These are phyloP conservation scores for Croton laevigatus DNA, from an alignment of 441 rosid genomes.

Conservation along the genomic window DNA sequence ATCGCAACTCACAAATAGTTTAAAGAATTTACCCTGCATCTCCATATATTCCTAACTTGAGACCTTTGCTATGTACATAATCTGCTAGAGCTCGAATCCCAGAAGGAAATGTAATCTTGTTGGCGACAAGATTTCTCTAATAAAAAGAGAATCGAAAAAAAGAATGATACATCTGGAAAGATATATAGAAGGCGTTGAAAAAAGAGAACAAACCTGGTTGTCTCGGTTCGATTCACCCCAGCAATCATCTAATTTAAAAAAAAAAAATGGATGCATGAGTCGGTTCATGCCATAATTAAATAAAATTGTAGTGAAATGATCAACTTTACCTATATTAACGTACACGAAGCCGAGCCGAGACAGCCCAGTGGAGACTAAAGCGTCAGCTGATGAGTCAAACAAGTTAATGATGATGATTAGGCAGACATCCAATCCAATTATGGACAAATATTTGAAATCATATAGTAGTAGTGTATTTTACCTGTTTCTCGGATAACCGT, in stretches of 20 bases:
- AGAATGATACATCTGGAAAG: background rate
- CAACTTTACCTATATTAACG: constrained; percentile 39
- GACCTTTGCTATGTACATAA: constrained; percentile 45
- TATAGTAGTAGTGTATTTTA: background rate
- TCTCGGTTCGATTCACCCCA: constrained; percentile 43
- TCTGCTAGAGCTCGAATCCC: constrained; percentile 44
- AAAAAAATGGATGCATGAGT: background rate
- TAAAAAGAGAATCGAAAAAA: background rate
- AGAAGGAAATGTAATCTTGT: constrained; percentile 34
- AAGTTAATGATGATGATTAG: too few species aligned
- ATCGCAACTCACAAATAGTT: too few species aligned
- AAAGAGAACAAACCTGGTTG: constrained; percentile 18
- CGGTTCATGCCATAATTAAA: too few species aligned
- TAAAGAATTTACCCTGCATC: constrained; percentile 38
- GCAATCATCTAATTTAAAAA: constrained; percentile 35
- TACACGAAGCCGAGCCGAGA: constrained; percentile 41
- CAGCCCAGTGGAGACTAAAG: constrained; percentile 47
- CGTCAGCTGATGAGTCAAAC: constrained; percentile 38
- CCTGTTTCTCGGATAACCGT: constrained; percentile 36
- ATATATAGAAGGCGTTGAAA: background rate
- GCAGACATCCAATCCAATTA: too few species aligned
- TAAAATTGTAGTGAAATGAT: background rate
- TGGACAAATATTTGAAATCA: too few species aligned
- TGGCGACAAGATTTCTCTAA: constrained; percentile 39
- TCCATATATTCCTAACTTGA: constrained; percentile 45